Evolutionary conservation across 2,329 filamentous ascomycete genomes (phyloP).

Genomic region (Penicillium sp.): DNA sequence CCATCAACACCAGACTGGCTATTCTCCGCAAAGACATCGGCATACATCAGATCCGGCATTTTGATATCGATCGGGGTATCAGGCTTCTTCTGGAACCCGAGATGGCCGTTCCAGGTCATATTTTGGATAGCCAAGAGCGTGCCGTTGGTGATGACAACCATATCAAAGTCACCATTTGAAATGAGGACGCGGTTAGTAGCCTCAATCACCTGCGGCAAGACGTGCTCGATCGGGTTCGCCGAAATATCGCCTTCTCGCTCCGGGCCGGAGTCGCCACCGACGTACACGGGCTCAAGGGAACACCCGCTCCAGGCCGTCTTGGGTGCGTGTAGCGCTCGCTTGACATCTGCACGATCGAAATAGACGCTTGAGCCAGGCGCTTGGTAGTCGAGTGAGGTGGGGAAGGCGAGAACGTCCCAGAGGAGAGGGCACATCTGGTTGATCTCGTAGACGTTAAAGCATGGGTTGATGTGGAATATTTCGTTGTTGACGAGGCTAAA

Average conservation of each 20-base stretch:
- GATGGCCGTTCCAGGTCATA: constrained; percentile 73
- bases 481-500: constrained; percentile 57
- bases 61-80: constrained; percentile 44
- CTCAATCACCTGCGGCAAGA: constrained; percentile 38
- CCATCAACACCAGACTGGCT: constrained; percentile 63
- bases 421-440: constrained; percentile 67
- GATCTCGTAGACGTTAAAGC: constrained; percentile 75
- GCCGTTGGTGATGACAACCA: constrained; percentile 66
- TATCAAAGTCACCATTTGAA: constrained; percentile 71
- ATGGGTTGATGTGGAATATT: constrained; percentile 63
- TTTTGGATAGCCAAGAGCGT: constrained; percentile 74
- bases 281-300: constrained; percentile 44
- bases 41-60: constrained; percentile 56
- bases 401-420: constrained; percentile 68
- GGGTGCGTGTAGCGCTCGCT: constrained; percentile 64
- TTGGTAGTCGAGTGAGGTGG: constrained; percentile 51
- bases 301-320: constrained; percentile 31
- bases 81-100: constrained; percentile 68
- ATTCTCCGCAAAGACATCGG: constrained; percentile 50
- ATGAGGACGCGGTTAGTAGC: constrained; percentile 71
- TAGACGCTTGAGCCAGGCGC: constrained; percentile 63
- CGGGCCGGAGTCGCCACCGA: constrained; percentile 38
- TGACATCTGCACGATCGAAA: constrained; percentile 69
- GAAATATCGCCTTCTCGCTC: constrained; percentile 38
- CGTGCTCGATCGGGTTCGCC: constrained; percentile 55